phyloP scores from a whole-genome alignment of 306 rosid species.

The Lithocarpus polystachyus region DNA sequence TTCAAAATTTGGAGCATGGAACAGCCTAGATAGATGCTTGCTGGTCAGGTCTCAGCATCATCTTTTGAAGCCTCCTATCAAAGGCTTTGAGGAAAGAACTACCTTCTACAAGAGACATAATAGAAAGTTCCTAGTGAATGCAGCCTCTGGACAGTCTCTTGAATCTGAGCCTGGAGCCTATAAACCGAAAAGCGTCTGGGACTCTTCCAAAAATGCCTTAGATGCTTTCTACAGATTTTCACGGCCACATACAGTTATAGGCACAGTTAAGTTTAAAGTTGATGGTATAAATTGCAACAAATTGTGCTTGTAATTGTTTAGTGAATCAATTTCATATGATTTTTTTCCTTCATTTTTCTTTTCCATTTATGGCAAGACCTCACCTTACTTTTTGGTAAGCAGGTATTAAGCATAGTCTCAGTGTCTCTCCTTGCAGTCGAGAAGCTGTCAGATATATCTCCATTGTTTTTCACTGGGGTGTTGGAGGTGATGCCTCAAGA shows the following conservation, averaged over 20 bases:
- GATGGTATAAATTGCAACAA: not conserved
- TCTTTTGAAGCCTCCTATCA: slow-evolving; percentile 10
- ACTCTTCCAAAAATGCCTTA: slow-evolving; percentile 31
- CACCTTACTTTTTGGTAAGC: slow-evolving; percentile 24
- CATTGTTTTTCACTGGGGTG: slow-evolving; percentile 71
- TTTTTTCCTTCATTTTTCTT: slow-evolving; percentile 1
- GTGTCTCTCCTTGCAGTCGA: slow-evolving; percentile 85
- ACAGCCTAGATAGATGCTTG: slow-evolving; percentile 26
- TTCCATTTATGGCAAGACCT: slow-evolving; percentile 15
- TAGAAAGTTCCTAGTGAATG: slow-evolving; percentile 44
- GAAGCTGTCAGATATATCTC: slow-evolving; percentile 73
- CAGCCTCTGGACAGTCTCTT: slow-evolving; percentile 62
- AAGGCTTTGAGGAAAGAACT: slow-evolving; percentile 32
- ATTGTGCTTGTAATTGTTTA: slow-evolving; percentile 1
- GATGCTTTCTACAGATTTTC: slow-evolving; percentile 95
- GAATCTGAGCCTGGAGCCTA: slow-evolving; percentile 60
- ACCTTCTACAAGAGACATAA: slow-evolving; percentile 17
- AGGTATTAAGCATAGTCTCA: slow-evolving; percentile 95
- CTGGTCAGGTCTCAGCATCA: slow-evolving; percentile 28
- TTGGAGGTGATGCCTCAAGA: slow-evolving; percentile 63
- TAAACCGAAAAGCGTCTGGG: slow-evolving; percentile 41
- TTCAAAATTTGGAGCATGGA: slow-evolving; percentile 40
- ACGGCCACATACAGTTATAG: slow-evolving; percentile 94
- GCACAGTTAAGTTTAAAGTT: slow-evolving; percentile 71
- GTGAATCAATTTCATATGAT: not conserved